Percentiles rank a stretch among this genome's conserved stretches.
phyloP scores from a whole-genome alignment of 1,284 basidiomycete species.

The Ganoderma leucocontextum region DNA sequence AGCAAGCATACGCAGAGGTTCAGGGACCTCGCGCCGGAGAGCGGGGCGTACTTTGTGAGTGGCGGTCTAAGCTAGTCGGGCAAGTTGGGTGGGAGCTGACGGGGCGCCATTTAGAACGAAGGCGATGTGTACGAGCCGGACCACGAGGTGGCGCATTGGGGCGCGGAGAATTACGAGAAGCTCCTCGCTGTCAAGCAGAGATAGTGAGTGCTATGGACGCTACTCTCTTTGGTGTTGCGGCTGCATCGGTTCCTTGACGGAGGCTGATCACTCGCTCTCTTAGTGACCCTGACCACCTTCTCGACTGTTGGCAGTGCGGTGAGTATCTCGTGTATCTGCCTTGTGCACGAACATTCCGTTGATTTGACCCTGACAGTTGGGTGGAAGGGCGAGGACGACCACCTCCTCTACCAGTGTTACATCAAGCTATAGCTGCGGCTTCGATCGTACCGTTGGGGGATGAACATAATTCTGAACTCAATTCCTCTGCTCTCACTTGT shows the following conservation, averaged over 20 bases:
- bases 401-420: slow-evolving; percentile 36
- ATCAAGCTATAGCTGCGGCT: slow-evolving; percentile 21
- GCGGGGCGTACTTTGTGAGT: slow-evolving; percentile 58
- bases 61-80: neutral
- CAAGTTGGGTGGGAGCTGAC: slow-evolving; percentile 3
- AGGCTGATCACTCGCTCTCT: slow-evolving; percentile 8
- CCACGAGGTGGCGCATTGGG: slow-evolving; percentile 62
- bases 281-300: slow-evolving; percentile 61
- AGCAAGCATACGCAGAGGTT: slow-evolving; percentile 49
- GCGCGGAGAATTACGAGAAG: slow-evolving; percentile 51
- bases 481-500: neutral
- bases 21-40: slow-evolving; percentile 55
- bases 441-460: neutral
- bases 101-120: slow-evolving; percentile 53
- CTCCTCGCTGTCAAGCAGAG: slow-evolving; percentile 60
- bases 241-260: neutral
- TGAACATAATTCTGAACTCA: neutral
- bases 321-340: slow-evolving; percentile 33
- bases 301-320: slow-evolving; percentile 73
- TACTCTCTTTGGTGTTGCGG: neutral
- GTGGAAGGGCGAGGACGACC: slow-evolving; percentile 34
- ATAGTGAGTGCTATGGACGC: slow-evolving; percentile 52
- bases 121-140: slow-evolving; percentile 64
- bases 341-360: neutral
- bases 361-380: slow-evolving; percentile 31